A percentile compares a stretch with the other conserved stretches of the same genome.
Conservation (phyloP, 768 basidiomycete genomes). For the Coprinopsis marcescibilis region DNA sequence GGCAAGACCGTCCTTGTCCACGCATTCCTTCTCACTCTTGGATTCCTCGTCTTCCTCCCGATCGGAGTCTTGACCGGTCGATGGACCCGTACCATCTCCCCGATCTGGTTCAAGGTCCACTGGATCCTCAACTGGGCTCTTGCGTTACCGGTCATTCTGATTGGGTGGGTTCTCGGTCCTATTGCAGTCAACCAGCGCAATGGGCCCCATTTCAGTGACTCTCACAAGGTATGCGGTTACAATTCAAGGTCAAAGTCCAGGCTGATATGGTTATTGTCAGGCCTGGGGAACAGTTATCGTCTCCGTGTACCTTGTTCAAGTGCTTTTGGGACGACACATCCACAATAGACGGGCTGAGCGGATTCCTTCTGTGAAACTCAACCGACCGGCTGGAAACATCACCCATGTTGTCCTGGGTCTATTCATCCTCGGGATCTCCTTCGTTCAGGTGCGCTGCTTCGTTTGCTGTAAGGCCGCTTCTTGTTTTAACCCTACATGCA, state of each 20-base stretch:
- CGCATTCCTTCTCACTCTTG: conserved; percentile 44
- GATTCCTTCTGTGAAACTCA: conserved; percentile 21
- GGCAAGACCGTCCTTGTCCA: conserved; percentile 48
- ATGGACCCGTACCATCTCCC: conserved; percentile 44
- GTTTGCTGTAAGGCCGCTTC: conserved; percentile 8
- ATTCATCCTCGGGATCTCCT: conserved; percentile 41
- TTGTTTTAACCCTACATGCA: conserved; percentile 12
- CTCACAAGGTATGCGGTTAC: conserved; percentile 38
- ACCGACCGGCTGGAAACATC: conserved; percentile 50
- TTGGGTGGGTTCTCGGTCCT: conserved; percentile 45
- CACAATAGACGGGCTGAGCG: conserved; percentile 34
- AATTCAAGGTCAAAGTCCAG: background rate
- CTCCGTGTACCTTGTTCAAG: conserved; percentile 44
- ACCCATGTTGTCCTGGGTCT: conserved; percentile 52
- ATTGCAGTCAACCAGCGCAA: conserved; percentile 38
- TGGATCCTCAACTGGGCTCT: conserved; percentile 42
- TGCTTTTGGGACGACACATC: conserved; percentile 47
- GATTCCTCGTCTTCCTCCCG: conserved; percentile 54
- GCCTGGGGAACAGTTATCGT: conserved; percentile 44
- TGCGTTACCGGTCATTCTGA: conserved; percentile 42
- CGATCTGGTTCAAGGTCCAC: conserved; percentile 55
- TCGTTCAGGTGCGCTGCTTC: conserved; percentile 39
- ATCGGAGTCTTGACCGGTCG: conserved; percentile 48
- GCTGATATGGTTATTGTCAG: background rate
- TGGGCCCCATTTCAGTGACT: conserved; percentile 37